phyloP scores from a whole-genome alignment of 164 flowering plant species.

The Piper betle region DNA sequence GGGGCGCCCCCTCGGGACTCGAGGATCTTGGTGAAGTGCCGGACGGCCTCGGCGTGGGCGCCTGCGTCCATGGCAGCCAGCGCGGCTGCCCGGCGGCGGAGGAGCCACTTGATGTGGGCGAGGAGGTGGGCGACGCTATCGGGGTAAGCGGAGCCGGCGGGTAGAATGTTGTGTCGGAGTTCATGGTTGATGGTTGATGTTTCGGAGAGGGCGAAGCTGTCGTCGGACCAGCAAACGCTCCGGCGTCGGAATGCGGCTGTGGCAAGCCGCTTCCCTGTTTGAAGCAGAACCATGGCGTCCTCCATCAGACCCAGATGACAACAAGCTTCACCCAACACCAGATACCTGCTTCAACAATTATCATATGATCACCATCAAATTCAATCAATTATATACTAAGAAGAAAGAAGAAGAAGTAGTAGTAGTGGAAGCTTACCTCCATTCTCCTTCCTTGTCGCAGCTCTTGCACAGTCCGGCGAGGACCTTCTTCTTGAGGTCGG shows the following conservation, averaged over 20 bases:
- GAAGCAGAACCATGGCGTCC: conserved; percentile 90
- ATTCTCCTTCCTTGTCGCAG: conserved; percentile 69
- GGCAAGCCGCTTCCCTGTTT: conserved; percentile 81
- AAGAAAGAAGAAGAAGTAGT: not conserved
- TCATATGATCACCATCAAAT: not conserved
- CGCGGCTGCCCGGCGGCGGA: conserved; percentile 82
- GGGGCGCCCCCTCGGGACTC: conserved; percentile 82
- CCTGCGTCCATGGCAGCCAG: conserved; percentile 92
- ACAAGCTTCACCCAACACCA: conserved; percentile 86
- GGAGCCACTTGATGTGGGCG: conserved; percentile 70
- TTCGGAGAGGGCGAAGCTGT: conserved; percentile 49
- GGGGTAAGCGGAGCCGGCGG: conserved; percentile 27
- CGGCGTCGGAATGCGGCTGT: conserved; percentile 70
- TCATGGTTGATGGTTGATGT: conserved; percentile 1
- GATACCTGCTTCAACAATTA: conserved; percentile 38
- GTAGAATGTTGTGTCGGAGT: conserved; percentile 8
- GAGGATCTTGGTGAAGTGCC: conserved; percentile 88
- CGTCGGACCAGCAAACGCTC: conserved; percentile 70
- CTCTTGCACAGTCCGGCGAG: conserved; percentile 60
- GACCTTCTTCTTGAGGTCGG: conserved; percentile 84
- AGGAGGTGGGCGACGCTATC: conserved; percentile 56
- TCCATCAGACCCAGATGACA: conserved; percentile 88
- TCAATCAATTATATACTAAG: not conserved
- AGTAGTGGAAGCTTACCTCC: conserved; percentile 59
- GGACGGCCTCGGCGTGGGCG: conserved; percentile 70